These are phyloP conservation scores for Sporothrix pseudoabietina DNA, from an alignment of 2,329 filamentous ascomycete species.

Conservation along the genomic window DNA sequence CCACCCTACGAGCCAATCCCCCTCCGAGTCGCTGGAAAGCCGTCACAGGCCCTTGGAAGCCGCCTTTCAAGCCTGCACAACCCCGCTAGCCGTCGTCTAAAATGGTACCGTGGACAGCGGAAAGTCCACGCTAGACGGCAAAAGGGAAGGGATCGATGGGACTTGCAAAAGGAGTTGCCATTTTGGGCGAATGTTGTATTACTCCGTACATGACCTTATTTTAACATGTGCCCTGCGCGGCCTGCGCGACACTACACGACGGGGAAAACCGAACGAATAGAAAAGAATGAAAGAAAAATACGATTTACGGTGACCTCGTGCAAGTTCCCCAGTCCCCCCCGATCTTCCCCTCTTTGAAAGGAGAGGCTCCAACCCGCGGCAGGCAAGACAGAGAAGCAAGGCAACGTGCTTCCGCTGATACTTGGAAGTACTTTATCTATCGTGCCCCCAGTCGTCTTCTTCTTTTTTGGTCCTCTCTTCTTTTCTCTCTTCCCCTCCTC, in stretches of 20 bases:
- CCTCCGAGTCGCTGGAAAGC: background rate
- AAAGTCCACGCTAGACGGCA: background rate
- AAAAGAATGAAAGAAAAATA: too few relatives aligned
- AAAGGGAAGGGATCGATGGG: conserved; percentile 1
- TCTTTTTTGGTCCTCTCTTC: background rate
- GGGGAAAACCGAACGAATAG: too few relatives aligned
- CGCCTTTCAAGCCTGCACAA: background rate
- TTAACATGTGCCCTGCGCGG: background rate
- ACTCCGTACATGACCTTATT: background rate
- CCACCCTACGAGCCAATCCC: background rate
- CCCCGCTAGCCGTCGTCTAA: background rate
- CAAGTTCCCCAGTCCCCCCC: background rate
- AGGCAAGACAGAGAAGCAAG: background rate
- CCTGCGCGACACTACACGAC: too few relatives aligned
- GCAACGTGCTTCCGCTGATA: background rate
- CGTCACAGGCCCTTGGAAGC: background rate
- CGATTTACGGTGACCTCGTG: background rate
- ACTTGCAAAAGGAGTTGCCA: conserved; percentile 3
- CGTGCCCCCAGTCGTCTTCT: background rate
- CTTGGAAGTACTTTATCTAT: background rate
- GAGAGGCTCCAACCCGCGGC: background rate
- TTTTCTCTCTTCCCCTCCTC: background rate
- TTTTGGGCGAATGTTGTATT: background rate
- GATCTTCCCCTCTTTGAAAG: background rate
- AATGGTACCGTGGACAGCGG: background rate